Base-by-base conservation (phyloP, 176 grass and related monocot genomes). In the Juncus effusus region DNA sequence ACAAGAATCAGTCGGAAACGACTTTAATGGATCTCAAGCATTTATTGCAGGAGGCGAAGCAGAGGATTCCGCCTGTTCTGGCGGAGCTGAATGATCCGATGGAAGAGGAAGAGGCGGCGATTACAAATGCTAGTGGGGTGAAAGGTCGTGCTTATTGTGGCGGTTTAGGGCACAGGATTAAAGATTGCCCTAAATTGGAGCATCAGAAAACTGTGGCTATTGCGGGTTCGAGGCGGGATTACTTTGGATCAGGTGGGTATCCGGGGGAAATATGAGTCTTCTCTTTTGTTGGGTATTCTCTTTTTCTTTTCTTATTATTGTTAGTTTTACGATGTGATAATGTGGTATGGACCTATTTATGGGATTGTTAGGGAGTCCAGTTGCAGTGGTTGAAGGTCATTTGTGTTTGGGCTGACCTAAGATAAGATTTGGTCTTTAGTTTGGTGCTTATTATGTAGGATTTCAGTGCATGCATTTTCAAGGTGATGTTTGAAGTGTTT, bases 81-180 rank as follows among this genome's bases (percentile, higher is more conserved):
- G 85, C 83, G 12, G 85, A 99, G 49, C 85, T 99, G 0, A 75
- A 73, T 10, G 94, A 99, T 42, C 88, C 83, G 6, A 75, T 93
- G 83, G 88, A 86, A 62, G 88, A 93, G 13, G 88, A 93, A 2
- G 88, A 78, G 38, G 85, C 79, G 70, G 74, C 74, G 14, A 89
- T 99, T 6, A 85, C 85, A 13, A 78, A 81, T 59, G 85, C 79
- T 40, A 97, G 88, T 75, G 94, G 94, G n/a, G 80, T 99, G 0
- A 89, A 90, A 69, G 94, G 94, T 42, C 93, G 94, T 44, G 83
- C 76, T 3, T 93, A 92, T 50, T 99, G 94, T 80, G 88, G 94
- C 68, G 94, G 94, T 7, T 89, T 93, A 63, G 94, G 94, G 10
- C 94, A 99, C 71, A 89, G 88, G 40, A 81, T 99, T 54, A 15